A percentile compares a stretch with the other conserved stretches of the same genome.
Conservation (phyloP, 441 rosid genomes). For the Syzygium syzygioides region DNA sequence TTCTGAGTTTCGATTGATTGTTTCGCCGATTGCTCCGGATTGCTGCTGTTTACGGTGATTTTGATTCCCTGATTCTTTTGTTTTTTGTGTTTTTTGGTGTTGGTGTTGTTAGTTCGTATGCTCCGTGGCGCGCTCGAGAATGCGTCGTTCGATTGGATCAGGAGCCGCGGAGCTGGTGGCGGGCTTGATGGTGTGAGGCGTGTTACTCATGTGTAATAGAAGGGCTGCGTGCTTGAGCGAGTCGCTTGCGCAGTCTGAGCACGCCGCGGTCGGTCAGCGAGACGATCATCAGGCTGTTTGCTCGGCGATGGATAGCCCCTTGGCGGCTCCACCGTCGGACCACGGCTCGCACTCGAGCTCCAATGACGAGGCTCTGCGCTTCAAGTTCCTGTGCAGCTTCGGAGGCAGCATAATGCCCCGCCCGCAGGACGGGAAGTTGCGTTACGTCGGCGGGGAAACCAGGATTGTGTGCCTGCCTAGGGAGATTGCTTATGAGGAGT, state of each 20-base stretch:
- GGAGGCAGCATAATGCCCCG: conserved; percentile 89
- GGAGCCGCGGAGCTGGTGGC: conserved; percentile 1
- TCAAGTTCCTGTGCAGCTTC: conserved; percentile 90
- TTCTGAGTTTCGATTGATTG: not conserved
- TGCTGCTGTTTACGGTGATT: not conserved
- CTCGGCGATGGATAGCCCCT: conserved; percentile 50
- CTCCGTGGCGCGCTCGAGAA: not conserved
- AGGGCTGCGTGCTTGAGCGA: conserved; percentile 21
- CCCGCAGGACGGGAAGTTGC: conserved; percentile 85
- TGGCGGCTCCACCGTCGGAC: conserved; percentile 24
- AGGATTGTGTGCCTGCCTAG: conserved; percentile 70
- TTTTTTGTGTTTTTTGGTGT: not conserved
- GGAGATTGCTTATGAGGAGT: conserved; percentile 66
- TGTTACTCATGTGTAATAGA: conserved; percentile 54
- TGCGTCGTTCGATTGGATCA: conserved; percentile 10
- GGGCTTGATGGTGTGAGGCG: conserved; percentile 18
- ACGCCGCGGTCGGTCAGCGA: conserved; percentile 15
- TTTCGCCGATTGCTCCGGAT: not conserved
- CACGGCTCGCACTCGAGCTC: conserved; percentile 30
- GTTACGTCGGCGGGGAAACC: conserved; percentile 97
- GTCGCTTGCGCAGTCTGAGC: conserved; percentile 9
- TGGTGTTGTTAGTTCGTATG: not conserved
- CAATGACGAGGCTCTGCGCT: conserved; percentile 63
- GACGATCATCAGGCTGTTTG: conserved; percentile 15
- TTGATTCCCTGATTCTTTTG: not conserved